These are phyloP conservation scores for Gossypium anomalum DNA, from an alignment of 345 rosid genomes.

Conservation along the genomic window DNA sequence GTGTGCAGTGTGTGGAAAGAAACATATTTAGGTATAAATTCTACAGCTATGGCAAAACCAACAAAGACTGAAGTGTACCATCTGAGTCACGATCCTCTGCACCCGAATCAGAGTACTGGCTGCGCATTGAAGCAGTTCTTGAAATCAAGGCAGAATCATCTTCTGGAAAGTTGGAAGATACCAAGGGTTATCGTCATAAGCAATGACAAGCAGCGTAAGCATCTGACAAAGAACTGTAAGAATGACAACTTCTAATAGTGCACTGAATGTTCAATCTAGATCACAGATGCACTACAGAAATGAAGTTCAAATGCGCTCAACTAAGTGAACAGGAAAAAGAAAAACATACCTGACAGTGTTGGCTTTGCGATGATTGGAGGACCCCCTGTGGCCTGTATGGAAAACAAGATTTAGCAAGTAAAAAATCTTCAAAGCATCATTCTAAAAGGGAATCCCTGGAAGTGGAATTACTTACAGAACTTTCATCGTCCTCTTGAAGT, in stretches of 20 bases:
- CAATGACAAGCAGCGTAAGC: not conserved
- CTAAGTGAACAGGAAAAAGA: not conserved
- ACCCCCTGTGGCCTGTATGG: constrained; percentile 45
- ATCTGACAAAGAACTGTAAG: not conserved
- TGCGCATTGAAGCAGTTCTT: constrained; percentile 46
- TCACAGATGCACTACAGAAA: not conserved
- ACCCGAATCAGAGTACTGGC: constrained; percentile 50
- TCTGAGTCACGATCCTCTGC: constrained; percentile 44
- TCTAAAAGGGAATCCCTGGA: not conserved
- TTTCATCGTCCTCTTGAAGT: constrained; percentile 78
- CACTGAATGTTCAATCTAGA: not conserved
- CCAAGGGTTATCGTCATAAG: not conserved
- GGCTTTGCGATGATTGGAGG: constrained; percentile 66
- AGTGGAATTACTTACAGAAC: constrained; percentile 37
- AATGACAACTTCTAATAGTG: not conserved
- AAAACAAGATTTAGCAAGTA: constrained; percentile 10
- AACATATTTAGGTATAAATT: not conserved
- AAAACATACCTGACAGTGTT: constrained; percentile 50
- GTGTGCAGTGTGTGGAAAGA: not conserved
- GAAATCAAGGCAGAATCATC: constrained; percentile 48
- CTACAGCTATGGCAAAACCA: not conserved
- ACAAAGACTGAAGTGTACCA: constrained; percentile 33
- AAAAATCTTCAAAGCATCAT: constrained; percentile 1
- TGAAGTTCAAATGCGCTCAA: constrained; percentile 2
- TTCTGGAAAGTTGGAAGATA: constrained; percentile 35